A percentile compares a stretch with the other conserved stretches of the same genome.
Evolutionary conservation across 2,329 filamentous ascomycete species (phyloP).

Genomic region (Helotiales sp.): DNA sequence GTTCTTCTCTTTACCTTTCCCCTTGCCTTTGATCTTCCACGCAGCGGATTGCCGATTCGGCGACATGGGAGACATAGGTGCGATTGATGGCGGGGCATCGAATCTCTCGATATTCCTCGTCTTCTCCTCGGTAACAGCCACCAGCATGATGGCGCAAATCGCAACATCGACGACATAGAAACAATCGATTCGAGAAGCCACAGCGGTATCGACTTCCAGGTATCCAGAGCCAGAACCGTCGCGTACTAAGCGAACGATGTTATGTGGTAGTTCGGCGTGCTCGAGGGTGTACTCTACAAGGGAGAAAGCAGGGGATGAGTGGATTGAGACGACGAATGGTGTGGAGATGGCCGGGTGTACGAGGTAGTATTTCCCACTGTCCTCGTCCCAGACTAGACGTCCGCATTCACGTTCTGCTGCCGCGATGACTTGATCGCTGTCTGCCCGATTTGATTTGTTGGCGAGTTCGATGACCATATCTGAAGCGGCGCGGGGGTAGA

Average conservation of each 20-base stretch:
- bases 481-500: conserved; percentile 70
- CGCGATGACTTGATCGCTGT: conserved; percentile 62
- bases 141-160: conserved; percentile 63
- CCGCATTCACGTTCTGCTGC: conserved; percentile 73
- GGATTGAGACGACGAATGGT: conserved; percentile 65
- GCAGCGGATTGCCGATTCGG: conserved; percentile 34
- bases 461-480: conserved; percentile 62
- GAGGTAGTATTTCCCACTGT: conserved; percentile 63
- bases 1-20: conserved; percentile 27
- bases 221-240: conserved; percentile 64
- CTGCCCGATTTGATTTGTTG: conserved; percentile 50
- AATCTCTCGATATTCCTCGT: conserved; percentile 58
- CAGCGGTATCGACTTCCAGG: conserved; percentile 63
- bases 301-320: conserved; percentile 63
- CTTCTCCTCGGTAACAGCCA: conserved; percentile 61
- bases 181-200: conserved; percentile 63
- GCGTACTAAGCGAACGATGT: conserved; percentile 63
- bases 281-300: conserved; percentile 68
- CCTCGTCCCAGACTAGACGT: conserved; percentile 73
- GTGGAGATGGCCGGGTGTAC: conserved; percentile 67
- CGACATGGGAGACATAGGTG: conserved; percentile 32
- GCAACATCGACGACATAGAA: conserved; percentile 68
- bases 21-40: conserved; percentile 31
- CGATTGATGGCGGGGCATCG: conserved; percentile 57
- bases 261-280: conserved; percentile 65